phyloP scores from a whole-genome alignment of 352 stramenopile species.

The Blastocystis sp. region DNA sequence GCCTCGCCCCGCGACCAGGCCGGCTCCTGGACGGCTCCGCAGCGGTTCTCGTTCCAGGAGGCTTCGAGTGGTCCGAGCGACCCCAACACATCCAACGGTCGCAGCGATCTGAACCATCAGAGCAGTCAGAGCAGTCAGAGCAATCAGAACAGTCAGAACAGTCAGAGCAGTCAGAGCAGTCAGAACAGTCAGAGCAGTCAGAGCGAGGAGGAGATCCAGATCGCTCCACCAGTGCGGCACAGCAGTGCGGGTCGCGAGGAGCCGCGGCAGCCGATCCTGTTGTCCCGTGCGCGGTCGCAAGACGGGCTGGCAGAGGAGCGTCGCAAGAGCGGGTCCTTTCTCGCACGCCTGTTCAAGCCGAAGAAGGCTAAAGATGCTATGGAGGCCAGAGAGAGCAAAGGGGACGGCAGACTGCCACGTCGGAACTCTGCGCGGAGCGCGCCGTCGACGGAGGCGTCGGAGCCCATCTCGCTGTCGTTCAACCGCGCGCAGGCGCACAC shows the following conservation, averaged over 20 bases:
- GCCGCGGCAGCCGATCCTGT: neutral
- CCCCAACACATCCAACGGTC: neutral
- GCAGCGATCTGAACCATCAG: neutral
- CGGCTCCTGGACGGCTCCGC: neutral
- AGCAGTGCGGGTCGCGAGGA: neutral
- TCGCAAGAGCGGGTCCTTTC: conserved; percentile 1
- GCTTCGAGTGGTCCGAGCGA: neutral
- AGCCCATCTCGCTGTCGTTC: neutral
- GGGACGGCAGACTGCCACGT: too few relatives aligned
- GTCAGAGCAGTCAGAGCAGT: neutral
- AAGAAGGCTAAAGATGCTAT: conserved; percentile 16
- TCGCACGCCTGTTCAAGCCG: conserved; percentile 42
- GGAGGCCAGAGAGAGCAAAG: too few relatives aligned
- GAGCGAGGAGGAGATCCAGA: too few relatives aligned
- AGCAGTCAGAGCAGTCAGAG: neutral
- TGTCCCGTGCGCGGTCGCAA: neutral
- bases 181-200: too few relatives aligned
- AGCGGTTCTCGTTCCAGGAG: neutral
- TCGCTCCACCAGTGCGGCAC: too few relatives aligned
- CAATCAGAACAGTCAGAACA: neutral
- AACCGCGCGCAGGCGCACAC: neutral
- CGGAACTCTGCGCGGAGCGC: too few relatives aligned
- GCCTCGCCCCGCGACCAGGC: neutral
- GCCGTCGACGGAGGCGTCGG: too few relatives aligned
- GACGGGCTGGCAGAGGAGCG: neutral